phyloP scores from a whole-genome alignment of 441 rosid species.

The Pelargonium australe region DNA sequence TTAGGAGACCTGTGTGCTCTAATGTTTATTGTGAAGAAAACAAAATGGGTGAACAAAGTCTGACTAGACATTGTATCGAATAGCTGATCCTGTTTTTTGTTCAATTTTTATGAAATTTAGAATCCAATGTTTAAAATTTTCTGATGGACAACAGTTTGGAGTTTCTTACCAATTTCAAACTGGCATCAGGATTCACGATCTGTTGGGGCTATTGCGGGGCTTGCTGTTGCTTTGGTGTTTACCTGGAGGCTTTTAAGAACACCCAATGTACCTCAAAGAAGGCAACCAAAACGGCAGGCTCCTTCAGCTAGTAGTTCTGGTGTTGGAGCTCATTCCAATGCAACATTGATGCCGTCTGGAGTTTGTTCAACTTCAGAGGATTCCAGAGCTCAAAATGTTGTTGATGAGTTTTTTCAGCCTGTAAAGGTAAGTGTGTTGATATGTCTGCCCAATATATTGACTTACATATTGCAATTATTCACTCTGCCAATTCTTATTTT shows the following conservation, averaged over 20 bases:
- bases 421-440: conserved; percentile 37
- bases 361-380: conserved; percentile 52
- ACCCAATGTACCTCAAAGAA: conserved; percentile 51
- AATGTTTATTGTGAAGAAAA: background rate
- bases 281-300: conserved; percentile 64
- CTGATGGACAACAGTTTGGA: background rate
- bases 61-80: background rate
- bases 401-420: conserved; percentile 74
- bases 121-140: background rate
- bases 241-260: conserved; percentile 76
- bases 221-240: conserved; percentile 81
- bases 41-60: conserved; percentile 1
- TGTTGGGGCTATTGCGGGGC: conserved; percentile 87
- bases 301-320: conserved; percentile 42
- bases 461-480: background rate
- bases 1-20: background rate
- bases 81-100: background rate
- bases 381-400: conserved; percentile 55
- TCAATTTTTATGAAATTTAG: background rate
- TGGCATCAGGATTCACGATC: conserved; percentile 67
- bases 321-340: conserved; percentile 40
- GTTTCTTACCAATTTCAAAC: conserved; percentile 16
- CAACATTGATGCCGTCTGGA: conserved; percentile 32
- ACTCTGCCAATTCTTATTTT: conserved; percentile 10
- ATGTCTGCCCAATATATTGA: background rate